These are phyloP conservation scores for Echria macrotheca DNA, from an alignment of 495 filamentous ascomycete species.

Conservation along the genomic window DNA sequence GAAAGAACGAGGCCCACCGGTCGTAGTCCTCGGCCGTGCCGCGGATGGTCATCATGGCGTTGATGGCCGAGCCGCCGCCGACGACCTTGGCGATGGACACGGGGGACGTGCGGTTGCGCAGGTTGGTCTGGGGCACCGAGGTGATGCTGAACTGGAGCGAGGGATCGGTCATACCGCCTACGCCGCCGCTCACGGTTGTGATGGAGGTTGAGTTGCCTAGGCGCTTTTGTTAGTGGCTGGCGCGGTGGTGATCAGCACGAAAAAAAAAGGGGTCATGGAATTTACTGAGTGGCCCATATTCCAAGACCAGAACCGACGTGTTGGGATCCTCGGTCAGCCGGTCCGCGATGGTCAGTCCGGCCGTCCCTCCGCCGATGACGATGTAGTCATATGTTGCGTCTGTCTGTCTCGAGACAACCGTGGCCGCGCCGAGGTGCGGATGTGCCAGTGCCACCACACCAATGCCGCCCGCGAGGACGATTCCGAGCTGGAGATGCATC, in stretches of 20 bases:
- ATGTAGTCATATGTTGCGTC: constrained; percentile 66
- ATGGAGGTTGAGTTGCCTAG: constrained; percentile 21
- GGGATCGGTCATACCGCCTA: constrained; percentile 20
- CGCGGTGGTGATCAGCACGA: neutral
- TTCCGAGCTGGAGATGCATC: too few relatives aligned
- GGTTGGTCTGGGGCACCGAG: constrained; percentile 35
- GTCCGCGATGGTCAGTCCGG: constrained; percentile 77
- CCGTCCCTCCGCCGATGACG: constrained; percentile 83
- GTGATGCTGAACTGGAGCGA: constrained; percentile 33
- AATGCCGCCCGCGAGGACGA: too few relatives aligned
- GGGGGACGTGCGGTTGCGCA: constrained; percentile 28
- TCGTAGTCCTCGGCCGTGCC: constrained; percentile 42
- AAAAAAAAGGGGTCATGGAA: neutral
- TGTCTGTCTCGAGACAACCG: neutral
- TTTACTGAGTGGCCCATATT: constrained; percentile 28
- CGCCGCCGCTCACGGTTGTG: constrained; percentile 24
- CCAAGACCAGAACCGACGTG: constrained; percentile 47
- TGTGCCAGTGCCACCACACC: too few relatives aligned
- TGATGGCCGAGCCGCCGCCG: constrained; percentile 54
- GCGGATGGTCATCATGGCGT: constrained; percentile 46
- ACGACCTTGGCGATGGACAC: constrained; percentile 49
- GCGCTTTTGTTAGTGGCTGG: neutral
- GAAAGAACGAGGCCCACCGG: constrained; percentile 40
- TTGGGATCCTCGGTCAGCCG: constrained; percentile 44
- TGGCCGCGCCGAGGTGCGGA: neutral